These are phyloP conservation scores for Jatropha curcas DNA, from an alignment of 345 rosid species.

Conservation along the genomic window DNA sequence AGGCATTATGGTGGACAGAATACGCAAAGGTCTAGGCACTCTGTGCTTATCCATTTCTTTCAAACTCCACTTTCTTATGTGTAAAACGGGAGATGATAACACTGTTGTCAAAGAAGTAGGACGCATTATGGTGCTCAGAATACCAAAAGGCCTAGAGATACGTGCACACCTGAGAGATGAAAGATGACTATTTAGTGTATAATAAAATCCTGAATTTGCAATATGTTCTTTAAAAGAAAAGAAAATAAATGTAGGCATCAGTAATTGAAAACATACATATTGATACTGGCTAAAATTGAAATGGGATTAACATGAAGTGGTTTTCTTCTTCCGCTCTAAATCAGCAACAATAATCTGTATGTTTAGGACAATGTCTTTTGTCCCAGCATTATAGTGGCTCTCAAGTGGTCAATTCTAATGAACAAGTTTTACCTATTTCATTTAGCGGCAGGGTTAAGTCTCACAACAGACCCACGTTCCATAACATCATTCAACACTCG, in stretches of 20 bases:
- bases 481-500: no score
- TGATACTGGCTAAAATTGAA: neutral
- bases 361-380: no score
- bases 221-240: neutral
- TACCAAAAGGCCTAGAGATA: neutral
- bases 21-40: neutral
- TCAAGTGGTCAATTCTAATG: neutral
- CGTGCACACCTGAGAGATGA: neutral
- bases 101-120: neutral
- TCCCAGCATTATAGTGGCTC: neutral
- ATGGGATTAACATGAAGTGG: neutral
- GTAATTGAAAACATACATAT: no score
- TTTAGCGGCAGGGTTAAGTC: no score
- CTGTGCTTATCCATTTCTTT: neutral
- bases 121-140: neutral
- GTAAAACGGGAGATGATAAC: neutral
- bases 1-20: neutral
- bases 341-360: no score
- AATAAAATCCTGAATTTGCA: no score
- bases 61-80: conserved; percentile 13
- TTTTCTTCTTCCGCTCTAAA: no score
- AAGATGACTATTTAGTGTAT: neutral
- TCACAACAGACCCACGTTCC: no score
- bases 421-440: neutral
- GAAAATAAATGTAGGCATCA: no score